Conservation (phyloP, 1,284 basidiomycete genomes). For the Waitea zeae region DNA sequence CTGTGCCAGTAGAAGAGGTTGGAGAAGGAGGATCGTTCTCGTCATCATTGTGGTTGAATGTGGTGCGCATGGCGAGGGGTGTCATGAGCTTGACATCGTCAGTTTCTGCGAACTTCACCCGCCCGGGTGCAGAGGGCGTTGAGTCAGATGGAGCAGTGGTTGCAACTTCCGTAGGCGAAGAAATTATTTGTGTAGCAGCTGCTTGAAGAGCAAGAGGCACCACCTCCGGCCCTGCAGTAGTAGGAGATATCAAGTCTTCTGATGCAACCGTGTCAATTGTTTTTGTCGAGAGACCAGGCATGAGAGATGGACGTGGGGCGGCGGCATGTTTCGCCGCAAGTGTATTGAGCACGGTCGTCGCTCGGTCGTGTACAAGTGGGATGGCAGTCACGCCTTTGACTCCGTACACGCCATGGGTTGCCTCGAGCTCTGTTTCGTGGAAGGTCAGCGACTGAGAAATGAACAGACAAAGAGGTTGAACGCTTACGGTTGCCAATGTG, state of each 20-base stretch:
- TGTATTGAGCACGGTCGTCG: slow-evolving; percentile 28
- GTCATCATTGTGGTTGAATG: slow-evolving; percentile 10
- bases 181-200: no score
- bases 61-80: slow-evolving; percentile 13
- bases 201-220: no score
- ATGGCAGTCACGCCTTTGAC: slow-evolving; percentile 51
- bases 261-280: background rate
- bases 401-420: slow-evolving; percentile 36
- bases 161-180: no score
- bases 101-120: slow-evolving; percentile 29
- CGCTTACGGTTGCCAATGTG: slow-evolving; percentile 45
- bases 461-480: slow-evolving; percentile 4
- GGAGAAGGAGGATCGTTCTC: slow-evolving; percentile 16
- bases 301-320: slow-evolving; percentile 25
- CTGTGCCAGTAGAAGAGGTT: no score
- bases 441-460: slow-evolving; percentile 6
- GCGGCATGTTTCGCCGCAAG: slow-evolving; percentile 29
- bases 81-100: slow-evolving; percentile 24
- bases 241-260: background rate
- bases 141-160: no score
- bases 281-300: slow-evolving; percentile 12
- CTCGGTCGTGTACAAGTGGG: slow-evolving; percentile 44
- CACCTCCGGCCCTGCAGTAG: no score
- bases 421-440: slow-evolving; percentile 36
- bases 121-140: no score